These are phyloP conservation scores for Ochromonas danica DNA, from an alignment of 108 stramenopile species.

Conservation along the genomic window DNA sequence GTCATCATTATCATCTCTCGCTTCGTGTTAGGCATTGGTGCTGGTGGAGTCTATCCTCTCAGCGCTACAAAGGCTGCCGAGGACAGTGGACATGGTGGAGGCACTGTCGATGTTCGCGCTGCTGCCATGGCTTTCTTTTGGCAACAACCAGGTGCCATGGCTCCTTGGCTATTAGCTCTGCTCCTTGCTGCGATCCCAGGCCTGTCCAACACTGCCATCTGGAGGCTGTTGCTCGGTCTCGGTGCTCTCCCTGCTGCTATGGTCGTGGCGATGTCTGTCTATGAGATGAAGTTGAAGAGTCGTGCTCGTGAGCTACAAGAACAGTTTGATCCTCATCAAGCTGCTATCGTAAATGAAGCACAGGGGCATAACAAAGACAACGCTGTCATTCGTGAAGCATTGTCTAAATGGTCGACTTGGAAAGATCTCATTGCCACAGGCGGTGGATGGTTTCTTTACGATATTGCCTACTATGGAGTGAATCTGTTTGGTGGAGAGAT, in stretches of 20 bases:
- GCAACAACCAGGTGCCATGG: conserved; percentile 26
- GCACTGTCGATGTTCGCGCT: background rate
- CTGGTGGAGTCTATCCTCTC: conserved; percentile 28
- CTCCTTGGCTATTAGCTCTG: conserved; percentile 23
- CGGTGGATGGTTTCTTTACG: conserved; percentile 29
- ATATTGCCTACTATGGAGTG: conserved; percentile 29
- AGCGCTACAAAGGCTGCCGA: conserved; percentile 35
- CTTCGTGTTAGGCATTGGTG: conserved; percentile 26
- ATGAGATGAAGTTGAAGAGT: background rate
- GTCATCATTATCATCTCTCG: background rate
- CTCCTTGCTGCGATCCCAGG: background rate
- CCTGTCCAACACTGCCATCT: background rate
- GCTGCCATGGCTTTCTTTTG: conserved; percentile 26
- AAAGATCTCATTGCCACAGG: background rate
- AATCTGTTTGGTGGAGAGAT: conserved; percentile 34
- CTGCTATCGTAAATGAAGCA: no score
- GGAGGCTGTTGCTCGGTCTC: conserved; percentile 11
- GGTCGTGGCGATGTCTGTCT: background rate
- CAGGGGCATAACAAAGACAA: no score
- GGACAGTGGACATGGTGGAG: conserved; percentile 1
- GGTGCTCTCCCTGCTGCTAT: conserved; percentile 22
- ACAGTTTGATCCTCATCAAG: no score
- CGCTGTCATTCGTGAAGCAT: no score
- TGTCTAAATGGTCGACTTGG: no score
- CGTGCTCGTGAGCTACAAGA: background rate